A percentile compares a stretch with the other conserved stretches of the same genome.
Conservation (phyloP, 495 filamentous ascomycete genomes). For the Hypoxylon crocopeplum region DNA sequence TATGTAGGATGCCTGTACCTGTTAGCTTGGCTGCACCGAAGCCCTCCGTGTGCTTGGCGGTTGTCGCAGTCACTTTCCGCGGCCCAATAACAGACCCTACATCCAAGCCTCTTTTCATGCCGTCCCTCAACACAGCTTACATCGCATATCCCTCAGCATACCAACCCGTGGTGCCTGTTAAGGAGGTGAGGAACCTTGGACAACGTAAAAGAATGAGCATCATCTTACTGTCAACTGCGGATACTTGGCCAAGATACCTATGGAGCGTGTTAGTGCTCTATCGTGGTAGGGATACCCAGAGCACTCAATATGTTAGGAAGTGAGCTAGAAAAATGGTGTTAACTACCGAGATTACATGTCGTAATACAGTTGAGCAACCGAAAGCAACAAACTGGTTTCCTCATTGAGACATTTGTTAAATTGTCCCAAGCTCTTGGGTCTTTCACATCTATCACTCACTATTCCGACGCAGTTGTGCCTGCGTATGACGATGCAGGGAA, state of each 20-base stretch:
- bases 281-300: constrained; percentile 14
- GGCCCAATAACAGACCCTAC: constrained; percentile 23
- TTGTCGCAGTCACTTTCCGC: constrained; percentile 24
- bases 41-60: constrained; percentile 14
- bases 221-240: too few relatives aligned
- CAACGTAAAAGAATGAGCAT: too few relatives aligned
- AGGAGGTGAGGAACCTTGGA: too few relatives aligned
- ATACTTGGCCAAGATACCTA: too few relatives aligned
- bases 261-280: not conserved
- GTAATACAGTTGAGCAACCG: constrained; percentile 29
- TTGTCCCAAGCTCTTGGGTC: constrained; percentile 32
- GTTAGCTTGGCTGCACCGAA: too few relatives aligned
- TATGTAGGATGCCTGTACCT: constrained; percentile 14
- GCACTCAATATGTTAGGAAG: constrained; percentile 24
- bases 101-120: constrained; percentile 8
- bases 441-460: not conserved
- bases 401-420: constrained; percentile 24
- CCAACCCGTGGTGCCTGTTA: too few relatives aligned
- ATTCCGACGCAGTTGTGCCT: not conserved
- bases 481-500: constrained; percentile 17
- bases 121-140: not conserved
- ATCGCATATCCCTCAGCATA: too few relatives aligned
- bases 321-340: constrained; percentile 15
- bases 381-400: constrained; percentile 3
- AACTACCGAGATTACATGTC: constrained; percentile 28